Percentiles rank a stretch among this genome's conserved stretches.
Evolutionary conservation across 2,329 filamentous ascomycete species (phyloP).

Genomic region (Stemphylium beticola): DNA sequence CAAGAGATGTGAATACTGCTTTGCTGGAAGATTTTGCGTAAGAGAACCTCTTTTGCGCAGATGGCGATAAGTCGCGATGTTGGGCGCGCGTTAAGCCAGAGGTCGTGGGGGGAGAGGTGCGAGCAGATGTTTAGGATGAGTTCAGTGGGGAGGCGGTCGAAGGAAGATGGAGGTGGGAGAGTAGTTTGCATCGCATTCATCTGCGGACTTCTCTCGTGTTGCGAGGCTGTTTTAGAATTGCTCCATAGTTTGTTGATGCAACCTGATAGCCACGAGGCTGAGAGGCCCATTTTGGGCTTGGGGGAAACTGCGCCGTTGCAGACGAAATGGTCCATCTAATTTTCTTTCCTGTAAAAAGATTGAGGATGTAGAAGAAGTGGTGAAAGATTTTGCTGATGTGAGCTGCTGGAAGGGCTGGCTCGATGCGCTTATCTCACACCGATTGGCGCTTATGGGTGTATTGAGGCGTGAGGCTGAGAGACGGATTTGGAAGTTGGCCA

Average conservation of each 20-base stretch:
- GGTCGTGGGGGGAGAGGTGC: slow-evolving; percentile 3
- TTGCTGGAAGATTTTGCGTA: slow-evolving; percentile 8
- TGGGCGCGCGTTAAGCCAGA: slow-evolving; percentile 7
- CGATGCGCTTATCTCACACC: background rate
- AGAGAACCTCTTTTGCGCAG: slow-evolving; percentile 7
- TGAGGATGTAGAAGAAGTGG: background rate
- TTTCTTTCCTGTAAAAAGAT: background rate
- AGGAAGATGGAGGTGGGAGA: background rate
- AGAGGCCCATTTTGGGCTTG: background rate
- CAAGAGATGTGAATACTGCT: slow-evolving; percentile 2
- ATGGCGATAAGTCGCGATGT: slow-evolving; percentile 6
- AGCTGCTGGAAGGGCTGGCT: background rate
- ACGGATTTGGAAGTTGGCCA: background rate
- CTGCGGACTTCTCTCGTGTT: background rate
- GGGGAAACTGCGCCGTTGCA: background rate
- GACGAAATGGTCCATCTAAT: background rate
- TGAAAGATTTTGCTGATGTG: background rate
- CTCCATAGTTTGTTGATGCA: no score
- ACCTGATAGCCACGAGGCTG: background rate
- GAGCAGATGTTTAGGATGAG: slow-evolving; percentile 9
- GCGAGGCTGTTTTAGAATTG: background rate
- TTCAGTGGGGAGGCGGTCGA: slow-evolving; percentile 7
- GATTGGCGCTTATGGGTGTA: background rate
- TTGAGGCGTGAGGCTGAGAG: background rate
- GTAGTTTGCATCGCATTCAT: background rate